These are phyloP conservation scores for Ganoderma boninense DNA, from an alignment of 1,284 basidiomycete genomes.

Conservation along the genomic window DNA sequence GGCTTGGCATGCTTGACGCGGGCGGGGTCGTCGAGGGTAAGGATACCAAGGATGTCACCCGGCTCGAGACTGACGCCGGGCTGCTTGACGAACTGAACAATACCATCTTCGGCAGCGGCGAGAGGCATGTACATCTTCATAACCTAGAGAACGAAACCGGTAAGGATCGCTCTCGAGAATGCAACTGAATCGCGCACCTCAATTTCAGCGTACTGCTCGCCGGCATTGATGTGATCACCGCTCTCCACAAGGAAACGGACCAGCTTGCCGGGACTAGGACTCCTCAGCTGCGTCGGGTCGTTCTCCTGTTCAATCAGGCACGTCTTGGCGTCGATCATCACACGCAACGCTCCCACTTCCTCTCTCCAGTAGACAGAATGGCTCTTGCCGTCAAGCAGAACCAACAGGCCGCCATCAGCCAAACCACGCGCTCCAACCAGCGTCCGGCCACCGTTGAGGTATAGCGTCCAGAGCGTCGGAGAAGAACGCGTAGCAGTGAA, in stretches of 20 bases:
- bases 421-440: constrained; percentile 91
- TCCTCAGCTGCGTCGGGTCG: constrained; percentile 96
- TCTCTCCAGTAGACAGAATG: constrained; percentile 99
- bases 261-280: constrained; percentile 97
- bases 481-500: constrained; percentile 96
- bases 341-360: constrained; percentile 93
- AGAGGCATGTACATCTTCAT: constrained; percentile 99
- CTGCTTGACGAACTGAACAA: constrained; percentile 97
- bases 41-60: constrained; percentile 98
- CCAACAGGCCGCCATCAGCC: constrained; percentile 94
- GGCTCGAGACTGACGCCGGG: constrained; percentile 96
- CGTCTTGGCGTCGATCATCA: constrained; percentile 97
- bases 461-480: constrained; percentile 90
- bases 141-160: constrained; percentile 59
- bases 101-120: constrained; percentile 94
- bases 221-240: constrained; percentile 96
- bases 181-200: constrained; percentile 64
- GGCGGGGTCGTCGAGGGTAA: constrained; percentile 95
- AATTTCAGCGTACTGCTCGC: constrained; percentile 98
- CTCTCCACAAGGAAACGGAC: constrained; percentile 96
- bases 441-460: constrained; percentile 94
- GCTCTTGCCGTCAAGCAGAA: constrained; percentile 92
- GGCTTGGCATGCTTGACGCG: constrained; percentile 99
- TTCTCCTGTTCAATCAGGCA: constrained; percentile 99
- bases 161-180: background rate